These are phyloP conservation scores for Cryphonectria nitschkei DNA, from an alignment of 2,329 filamentous ascomycete species.

Conservation along the genomic window DNA sequence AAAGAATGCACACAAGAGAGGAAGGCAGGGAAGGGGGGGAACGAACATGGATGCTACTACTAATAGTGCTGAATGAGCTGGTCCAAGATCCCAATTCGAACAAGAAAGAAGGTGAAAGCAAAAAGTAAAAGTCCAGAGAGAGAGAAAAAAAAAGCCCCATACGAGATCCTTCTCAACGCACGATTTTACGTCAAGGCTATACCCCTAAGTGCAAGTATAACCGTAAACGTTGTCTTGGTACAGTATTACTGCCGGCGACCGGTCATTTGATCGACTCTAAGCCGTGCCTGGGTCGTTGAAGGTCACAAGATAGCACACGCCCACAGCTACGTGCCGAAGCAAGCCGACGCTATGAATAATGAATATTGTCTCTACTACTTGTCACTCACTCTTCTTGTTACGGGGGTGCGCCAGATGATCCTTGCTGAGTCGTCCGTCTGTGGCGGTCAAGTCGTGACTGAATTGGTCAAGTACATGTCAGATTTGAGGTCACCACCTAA, in stretches of 20 bases:
- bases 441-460: neutral
- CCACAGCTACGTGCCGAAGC: slow-evolving; percentile 19
- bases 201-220: slow-evolving; percentile 63
- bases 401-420: neutral
- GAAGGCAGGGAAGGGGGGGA: neutral
- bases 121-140: neutral
- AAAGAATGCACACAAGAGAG: slow-evolving; percentile 3
- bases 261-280: slow-evolving; percentile 18
- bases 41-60: slow-evolving; percentile 24
- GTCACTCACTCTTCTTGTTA: neutral
- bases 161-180: neutral
- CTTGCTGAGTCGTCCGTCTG: neutral
- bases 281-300: neutral
- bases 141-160: neutral
- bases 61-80: slow-evolving; percentile 16
- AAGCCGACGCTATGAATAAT: slow-evolving; percentile 30
- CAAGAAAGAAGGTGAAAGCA: neutral
- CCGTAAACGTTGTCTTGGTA: slow-evolving; percentile 34
- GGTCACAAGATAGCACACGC: slow-evolving; percentile 25
- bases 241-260: slow-evolving; percentile 19
- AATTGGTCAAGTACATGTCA: neutral
- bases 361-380: neutral
- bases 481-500: neutral
- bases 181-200: slow-evolving; percentile 41
- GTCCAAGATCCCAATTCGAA: slow-evolving; percentile 1